phyloP scores from a whole-genome alignment of 2,329 filamentous ascomycete genomes.

The Chrysosporium keratinophilum region DNA sequence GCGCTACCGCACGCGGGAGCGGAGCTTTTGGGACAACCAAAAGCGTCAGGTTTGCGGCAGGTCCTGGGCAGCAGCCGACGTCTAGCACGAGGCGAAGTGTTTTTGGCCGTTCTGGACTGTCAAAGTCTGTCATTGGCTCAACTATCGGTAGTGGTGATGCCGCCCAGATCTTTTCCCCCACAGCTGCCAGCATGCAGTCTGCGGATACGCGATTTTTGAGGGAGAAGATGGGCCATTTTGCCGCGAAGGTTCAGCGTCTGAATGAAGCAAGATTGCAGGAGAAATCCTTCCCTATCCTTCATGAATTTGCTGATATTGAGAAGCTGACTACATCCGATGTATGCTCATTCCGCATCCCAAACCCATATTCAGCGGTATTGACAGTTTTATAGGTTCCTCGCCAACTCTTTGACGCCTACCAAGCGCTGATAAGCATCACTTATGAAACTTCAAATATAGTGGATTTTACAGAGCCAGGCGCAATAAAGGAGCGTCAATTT shows the following conservation, averaged over 20 bases:
- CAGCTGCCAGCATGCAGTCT: constrained; percentile 48
- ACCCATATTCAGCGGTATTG: neutral
- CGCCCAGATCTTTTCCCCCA: constrained; percentile 57
- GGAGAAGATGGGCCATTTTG: constrained; percentile 74
- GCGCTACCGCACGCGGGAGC: constrained; percentile 29
- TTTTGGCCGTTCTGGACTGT: constrained; percentile 60
- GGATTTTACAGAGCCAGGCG: constrained; percentile 50
- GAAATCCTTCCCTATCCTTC: constrained; percentile 60
- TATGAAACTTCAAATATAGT: constrained; percentile 57
- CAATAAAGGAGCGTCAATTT: constrained; percentile 65
- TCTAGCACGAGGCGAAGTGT: constrained; percentile 42
- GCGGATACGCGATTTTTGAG: constrained; percentile 65
- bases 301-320: constrained; percentile 67
- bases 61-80: constrained; percentile 36
- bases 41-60: constrained; percentile 24
- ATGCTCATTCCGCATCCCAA: constrained; percentile 20
- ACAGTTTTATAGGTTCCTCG: constrained; percentile 47
- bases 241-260: constrained; percentile 66
- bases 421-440: constrained; percentile 67
- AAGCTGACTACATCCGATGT: constrained; percentile 55
- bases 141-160: constrained; percentile 55
- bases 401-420: constrained; percentile 72
- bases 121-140: constrained; percentile 78
- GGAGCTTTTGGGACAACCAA: constrained; percentile 46
- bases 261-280: constrained; percentile 62